Evolutionary conservation across 106 monocot species (phyloP).

Genomic region (Allium fistulosum): DNA sequence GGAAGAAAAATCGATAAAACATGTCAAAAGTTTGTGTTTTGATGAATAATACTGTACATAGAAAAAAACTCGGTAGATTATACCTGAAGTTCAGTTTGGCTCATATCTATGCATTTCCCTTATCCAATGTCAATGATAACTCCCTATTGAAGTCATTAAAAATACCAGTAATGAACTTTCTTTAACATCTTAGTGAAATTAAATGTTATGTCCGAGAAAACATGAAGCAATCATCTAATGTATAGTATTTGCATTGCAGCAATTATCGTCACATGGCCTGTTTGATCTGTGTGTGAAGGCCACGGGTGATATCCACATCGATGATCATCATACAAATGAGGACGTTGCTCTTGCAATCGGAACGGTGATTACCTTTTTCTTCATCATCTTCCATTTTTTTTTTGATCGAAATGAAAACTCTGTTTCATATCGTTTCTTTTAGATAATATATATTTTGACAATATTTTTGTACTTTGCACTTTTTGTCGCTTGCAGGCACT

Average conservation of each 20-base stretch:
- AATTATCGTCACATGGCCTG: slow-evolving; percentile 90
- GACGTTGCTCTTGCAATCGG: slow-evolving; percentile 98
- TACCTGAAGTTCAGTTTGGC: background rate
- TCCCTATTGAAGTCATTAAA: background rate
- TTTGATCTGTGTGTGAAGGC: slow-evolving; percentile 83
- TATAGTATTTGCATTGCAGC: slow-evolving; percentile 36
- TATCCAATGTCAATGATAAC: background rate
- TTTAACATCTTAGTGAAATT: background rate
- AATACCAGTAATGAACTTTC: background rate
- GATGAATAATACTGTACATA: background rate
- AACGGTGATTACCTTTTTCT: slow-evolving; percentile 34
- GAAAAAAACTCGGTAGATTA: background rate
- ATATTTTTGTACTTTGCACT: background rate
- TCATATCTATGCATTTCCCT: background rate
- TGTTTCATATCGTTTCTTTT: background rate
- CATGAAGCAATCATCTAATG: background rate
- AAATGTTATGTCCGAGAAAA: background rate
- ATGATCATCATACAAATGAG: slow-evolving; percentile 98
- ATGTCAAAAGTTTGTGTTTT: too few species aligned
- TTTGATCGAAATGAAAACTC: too few species aligned
- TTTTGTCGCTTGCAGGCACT: slow-evolving; percentile 45
- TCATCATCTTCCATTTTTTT: background rate
- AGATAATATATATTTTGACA: background rate
- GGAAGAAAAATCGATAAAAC: too few species aligned
- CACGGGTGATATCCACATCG: slow-evolving; percentile 87